Evolutionary conservation across 805 yeast species (phyloP), one percentile per base, ranked within the genome.

Genomic region (Yamadazyma endophytica): DNA sequence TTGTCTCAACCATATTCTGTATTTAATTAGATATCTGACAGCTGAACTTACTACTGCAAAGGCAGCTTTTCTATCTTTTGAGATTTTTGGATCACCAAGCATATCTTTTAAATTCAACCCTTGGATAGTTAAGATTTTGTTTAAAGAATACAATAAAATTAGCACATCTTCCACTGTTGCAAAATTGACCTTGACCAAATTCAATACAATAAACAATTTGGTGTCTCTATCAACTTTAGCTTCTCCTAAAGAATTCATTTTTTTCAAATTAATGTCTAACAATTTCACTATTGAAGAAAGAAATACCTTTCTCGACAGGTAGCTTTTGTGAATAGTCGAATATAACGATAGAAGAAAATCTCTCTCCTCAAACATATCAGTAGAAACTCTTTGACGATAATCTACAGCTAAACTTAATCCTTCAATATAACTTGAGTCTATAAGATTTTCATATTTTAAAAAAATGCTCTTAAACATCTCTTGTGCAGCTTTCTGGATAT

Each of bases 361-460:
- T 3, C 40, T 42, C 19, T 64, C 68, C 1, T 31, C 39, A 17
- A 54, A 43, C 4, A 62, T 35, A 4, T 52, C 46, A 3, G 35
- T 24, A 0, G 61, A 38, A 1, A 57, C 26, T 13, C 44, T 43
- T 17, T 48, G 41, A 23, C 72, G 44, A 47, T 75, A 79, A 0
- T 53, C 46, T 2, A 71, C 67, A 0, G 87, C 84, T 15, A 64
- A 37, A 32, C 56, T 70, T 5, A 85, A 47, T 0, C 90, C 92
- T 35, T 78, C 83, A 2, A 67, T 52, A 41, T 84, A 77, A 31
- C 77, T 68, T 5, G 78, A 56, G 28, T 82, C 89, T 14, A 84
- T 72, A 47, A 87, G 64, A 2, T 86, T 73, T 49, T 83, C 90
- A 47, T 83, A 77, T 37, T 78, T 81, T 13, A 73, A 79, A 43